phyloP scores from a whole-genome alignment of 1,139 yeast genomes.

The Candida tunisiensis region DNA sequence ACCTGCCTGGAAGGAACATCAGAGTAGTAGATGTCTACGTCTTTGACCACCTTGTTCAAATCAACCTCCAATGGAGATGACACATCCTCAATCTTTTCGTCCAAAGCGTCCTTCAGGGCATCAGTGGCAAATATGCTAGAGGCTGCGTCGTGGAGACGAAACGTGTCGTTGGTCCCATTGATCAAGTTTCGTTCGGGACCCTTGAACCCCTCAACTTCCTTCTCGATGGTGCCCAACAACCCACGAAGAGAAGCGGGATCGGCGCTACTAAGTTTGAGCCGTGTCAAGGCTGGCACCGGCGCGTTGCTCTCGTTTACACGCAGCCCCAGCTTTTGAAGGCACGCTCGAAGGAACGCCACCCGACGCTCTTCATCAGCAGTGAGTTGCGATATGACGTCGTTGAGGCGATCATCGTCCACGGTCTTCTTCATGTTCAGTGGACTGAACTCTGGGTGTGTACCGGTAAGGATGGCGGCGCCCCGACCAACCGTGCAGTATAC shows the following conservation, averaged over 20 bases:
- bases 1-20: conserved; percentile 22
- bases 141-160: conserved; percentile 25
- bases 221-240: conserved; percentile 2
- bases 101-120: conserved; percentile 9
- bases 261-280: conserved; percentile 30
- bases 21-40: conserved; percentile 29
- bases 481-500: conserved; percentile 51
- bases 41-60: conserved; percentile 37
- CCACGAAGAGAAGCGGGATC: conserved; percentile 6
- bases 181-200: conserved; percentile 25
- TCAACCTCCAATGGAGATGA: conserved; percentile 24
- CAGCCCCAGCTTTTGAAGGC: conserved; percentile 46
- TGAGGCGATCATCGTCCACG: conserved; percentile 15
- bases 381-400: conserved; percentile 24
- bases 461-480: conserved; percentile 66
- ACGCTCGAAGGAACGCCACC: conserved; percentile 34
- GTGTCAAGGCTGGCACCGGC: conserved; percentile 54
- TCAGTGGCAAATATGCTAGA: conserved; percentile 7
- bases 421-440: conserved; percentile 34
- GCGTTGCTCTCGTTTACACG: conserved; percentile 36
- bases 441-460: conserved; percentile 81
- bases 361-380: conserved; percentile 30
- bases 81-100: conserved; percentile 8
- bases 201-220: conserved; percentile 26
- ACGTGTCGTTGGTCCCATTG: conserved; percentile 37